Evolutionary conservation across 495 filamentous ascomycete species (phyloP).

Genomic region (Xylaria venustula): DNA sequence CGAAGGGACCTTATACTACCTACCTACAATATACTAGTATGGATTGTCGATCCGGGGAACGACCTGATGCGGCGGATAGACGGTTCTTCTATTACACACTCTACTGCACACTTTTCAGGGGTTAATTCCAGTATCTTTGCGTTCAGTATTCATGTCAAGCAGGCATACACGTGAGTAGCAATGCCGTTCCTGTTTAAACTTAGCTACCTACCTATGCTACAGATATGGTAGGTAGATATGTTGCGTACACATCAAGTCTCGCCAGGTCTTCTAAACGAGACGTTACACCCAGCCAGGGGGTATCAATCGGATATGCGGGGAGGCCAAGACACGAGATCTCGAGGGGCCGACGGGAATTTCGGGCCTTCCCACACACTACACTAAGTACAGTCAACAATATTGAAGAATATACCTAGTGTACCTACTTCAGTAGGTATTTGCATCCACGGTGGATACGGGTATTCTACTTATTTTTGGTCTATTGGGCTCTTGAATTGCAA

Average conservation of each 20-base stretch:
- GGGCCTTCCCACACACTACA: background rate
- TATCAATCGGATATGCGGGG: slow-evolving; percentile 2
- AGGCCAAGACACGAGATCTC: background rate
- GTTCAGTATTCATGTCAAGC: background rate
- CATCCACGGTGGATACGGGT: too few species aligned
- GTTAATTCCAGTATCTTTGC: background rate
- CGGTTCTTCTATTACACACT: background rate
- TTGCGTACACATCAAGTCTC: background rate
- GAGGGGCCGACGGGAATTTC: slow-evolving; percentile 12
- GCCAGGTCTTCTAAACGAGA: background rate
- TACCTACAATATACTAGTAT: background rate
- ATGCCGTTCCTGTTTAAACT: background rate
- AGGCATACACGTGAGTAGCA: background rate
- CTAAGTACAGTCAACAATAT: too few species aligned
- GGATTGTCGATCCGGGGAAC: background rate
- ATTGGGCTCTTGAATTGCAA: background rate
- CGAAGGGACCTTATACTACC: too few species aligned
- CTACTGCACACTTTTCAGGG: background rate
- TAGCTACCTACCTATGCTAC: too few species aligned
- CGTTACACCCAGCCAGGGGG: background rate
- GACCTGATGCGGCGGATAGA: background rate
- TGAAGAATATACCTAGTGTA: too few species aligned
- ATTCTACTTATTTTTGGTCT: too few species aligned
- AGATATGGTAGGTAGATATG: background rate
- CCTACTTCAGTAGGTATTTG: too few species aligned